phyloP scores from a whole-genome alignment of 805 yeast genomes.

The Myxozyma melibiosi region DNA sequence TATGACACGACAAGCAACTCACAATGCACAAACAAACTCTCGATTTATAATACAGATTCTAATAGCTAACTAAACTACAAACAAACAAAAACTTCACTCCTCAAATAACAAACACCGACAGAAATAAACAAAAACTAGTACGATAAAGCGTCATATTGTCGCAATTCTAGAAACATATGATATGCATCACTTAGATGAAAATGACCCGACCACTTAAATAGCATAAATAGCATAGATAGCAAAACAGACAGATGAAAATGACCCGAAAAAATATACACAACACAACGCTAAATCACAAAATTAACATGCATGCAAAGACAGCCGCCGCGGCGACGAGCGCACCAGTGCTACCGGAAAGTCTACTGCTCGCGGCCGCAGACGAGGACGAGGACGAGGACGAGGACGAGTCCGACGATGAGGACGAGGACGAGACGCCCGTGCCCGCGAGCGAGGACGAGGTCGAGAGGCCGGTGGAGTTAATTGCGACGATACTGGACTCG shows the following conservation, averaged over 20 bases:
- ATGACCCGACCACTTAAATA: too few species aligned
- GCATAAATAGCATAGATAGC: neutral
- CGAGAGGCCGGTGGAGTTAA: constrained; percentile 29
- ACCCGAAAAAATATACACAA: neutral
- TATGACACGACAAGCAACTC: too few species aligned
- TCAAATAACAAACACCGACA: too few species aligned
- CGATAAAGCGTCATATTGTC: neutral
- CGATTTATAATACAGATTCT: too few species aligned
- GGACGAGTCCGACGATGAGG: neutral
- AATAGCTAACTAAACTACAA: too few species aligned
- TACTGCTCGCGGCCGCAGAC: neutral
- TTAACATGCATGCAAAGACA: neutral
- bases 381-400: neutral
- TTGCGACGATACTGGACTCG: constrained; percentile 10
- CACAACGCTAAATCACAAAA: neutral
- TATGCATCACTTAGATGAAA: neutral
- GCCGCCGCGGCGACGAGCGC: neutral
- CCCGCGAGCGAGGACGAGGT: constrained; percentile 6
- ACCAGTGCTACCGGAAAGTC: neutral
- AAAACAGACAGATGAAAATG: neutral
- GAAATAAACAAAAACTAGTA: too few species aligned
- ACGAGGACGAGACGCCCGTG: constrained; percentile 5
- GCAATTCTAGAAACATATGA: neutral
- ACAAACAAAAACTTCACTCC: too few species aligned
- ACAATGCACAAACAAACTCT: too few species aligned